Evolutionary conservation across 768 basidiomycete genomes (phyloP), one percentile per base, ranked within the genome.

Genomic region (Pholiota molesta): DNA sequence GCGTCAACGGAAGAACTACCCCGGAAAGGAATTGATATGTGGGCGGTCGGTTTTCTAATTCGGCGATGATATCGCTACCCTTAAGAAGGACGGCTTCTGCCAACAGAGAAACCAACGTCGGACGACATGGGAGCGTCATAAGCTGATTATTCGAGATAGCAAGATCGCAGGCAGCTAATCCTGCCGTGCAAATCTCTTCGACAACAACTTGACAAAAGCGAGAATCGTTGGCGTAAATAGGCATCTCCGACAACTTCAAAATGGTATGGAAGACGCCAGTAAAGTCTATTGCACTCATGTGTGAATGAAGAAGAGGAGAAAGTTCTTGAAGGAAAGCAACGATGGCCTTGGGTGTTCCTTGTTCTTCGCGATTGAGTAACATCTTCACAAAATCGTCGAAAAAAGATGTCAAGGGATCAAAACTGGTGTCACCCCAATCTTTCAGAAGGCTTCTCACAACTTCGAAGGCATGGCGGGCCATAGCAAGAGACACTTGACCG

Each of bases 1-100:
- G 66, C 9, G 79, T 77, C 8, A 93, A 75, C 14, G 90, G 91
- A 8, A 92, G 75, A 10, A 92, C 73, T 10, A 94, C 72, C 0
- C 84, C 83, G 5, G 84, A 78, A n/a, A 92, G 78, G 69, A 87
- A 89, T 44, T 83, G 80, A 63, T 87, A 80, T 1, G 86, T 83
- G 0, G 87, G 81, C 0, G 73, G 69, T 19, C 80, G 82, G 62
- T 81, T 83, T 67, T 86, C 87, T 21, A 94, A 65, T 65, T 86
- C 80, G 0, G 76, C 73, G 21, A 91, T 73, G 9, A 87, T 74
- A 63, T 90, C 85, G 0, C 75, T 78, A 5, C 80, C 83, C 13
- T 74, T 78, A 35, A 89, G 76, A 26, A 83, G 75, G 2, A 87
- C 73, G 3, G 83, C 73, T 62, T 81, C 77, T 19, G 75, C 74